These are phyloP conservation scores for Lasiosphaeris hirsuta DNA, from an alignment of 495 filamentous ascomycete species.

Conservation along the genomic window DNA sequence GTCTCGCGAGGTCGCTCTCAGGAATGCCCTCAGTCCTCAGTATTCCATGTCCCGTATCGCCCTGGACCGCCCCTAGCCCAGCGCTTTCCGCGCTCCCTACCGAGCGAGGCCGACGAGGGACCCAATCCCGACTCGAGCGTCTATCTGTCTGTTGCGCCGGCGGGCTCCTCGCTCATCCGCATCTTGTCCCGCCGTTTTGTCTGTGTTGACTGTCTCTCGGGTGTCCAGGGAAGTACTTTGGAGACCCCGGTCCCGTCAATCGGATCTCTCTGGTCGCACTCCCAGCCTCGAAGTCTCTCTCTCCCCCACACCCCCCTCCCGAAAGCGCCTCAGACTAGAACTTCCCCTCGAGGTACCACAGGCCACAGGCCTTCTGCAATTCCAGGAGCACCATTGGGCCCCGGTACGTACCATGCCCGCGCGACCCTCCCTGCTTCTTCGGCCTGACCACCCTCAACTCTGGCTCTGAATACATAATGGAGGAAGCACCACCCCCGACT, in stretches of 20 bases:
- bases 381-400: constrained; percentile 18
- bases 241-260: constrained; percentile 23
- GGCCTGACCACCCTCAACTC: constrained; percentile 23
- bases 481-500: constrained; percentile 25
- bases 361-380: constrained; percentile 21
- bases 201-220: constrained; percentile 7
- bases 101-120: background rate
- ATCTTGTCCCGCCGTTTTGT: constrained; percentile 8
- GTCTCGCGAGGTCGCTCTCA: constrained; percentile 18
- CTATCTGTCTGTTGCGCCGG: background rate
- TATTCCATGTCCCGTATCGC: background rate
- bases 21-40: constrained; percentile 9
- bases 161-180: constrained; percentile 14
- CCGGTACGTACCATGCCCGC: constrained; percentile 22
- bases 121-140: constrained; percentile 16
- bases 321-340: constrained; percentile 22
- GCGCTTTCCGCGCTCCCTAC: background rate
- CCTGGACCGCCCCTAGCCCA: background rate
- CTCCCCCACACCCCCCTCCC: constrained; percentile 18
- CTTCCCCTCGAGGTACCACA: constrained; percentile 30
- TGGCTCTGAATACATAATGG: constrained; percentile 23
- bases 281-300: constrained; percentile 16
- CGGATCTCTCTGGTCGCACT: constrained; percentile 26
- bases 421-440: constrained; percentile 12
- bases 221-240: constrained; percentile 23